Conservation (phyloP, 305 asterid genomes). For the Lippia alba region DNA sequence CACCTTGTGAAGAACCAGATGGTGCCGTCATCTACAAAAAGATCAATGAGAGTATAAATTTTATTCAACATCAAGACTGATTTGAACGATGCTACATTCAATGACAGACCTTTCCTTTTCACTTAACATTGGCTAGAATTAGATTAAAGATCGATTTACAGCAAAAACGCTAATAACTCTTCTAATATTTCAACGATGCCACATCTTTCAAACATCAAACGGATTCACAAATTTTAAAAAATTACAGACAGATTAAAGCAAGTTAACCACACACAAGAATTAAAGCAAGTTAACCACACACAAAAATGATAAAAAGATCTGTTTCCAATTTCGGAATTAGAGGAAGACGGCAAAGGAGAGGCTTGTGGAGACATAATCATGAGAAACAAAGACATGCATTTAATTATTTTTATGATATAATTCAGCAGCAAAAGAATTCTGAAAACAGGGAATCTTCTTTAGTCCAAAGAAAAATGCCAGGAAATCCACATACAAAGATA, state of each 20-base stretch:
- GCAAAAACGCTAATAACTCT: background rate
- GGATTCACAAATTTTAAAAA: background rate
- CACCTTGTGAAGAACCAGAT: no score
- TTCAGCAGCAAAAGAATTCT: background rate
- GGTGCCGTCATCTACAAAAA: no score
- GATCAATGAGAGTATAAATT: no score
- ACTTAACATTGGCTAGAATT: conserved; percentile 13
- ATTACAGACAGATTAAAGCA: background rate
- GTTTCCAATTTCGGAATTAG: background rate
- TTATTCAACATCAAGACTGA: no score
- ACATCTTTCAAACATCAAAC: background rate
- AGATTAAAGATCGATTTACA: conserved; percentile 9
- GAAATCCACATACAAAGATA: background rate
- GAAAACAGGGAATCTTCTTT: background rate
- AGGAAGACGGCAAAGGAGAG: background rate
- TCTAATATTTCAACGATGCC: background rate
- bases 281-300: no score
- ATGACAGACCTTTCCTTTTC: conserved; percentile 2
- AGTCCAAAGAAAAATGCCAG: background rate
- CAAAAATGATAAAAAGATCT: background rate
- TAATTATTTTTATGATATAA: background rate
- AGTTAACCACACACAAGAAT: no score
- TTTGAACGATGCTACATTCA: background rate
- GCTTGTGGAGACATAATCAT: background rate
- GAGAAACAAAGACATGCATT: background rate